Evolutionary conservation across 495 filamentous ascomycete species (phyloP), one percentile per base, ranked within the genome.

Genomic region (Penicillium argentinense): DNA sequence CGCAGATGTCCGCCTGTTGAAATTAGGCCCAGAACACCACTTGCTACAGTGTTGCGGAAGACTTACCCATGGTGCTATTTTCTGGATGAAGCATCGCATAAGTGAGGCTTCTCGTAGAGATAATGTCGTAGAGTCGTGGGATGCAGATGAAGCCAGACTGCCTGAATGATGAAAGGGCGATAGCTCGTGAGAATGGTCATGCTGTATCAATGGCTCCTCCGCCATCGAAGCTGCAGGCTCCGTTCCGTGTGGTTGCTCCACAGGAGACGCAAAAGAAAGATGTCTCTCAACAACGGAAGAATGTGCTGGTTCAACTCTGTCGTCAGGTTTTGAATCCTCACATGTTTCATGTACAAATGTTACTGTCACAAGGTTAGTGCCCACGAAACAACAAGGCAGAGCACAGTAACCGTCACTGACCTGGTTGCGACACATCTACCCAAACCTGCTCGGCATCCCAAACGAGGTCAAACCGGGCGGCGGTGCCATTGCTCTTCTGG

Each of bases 371-470:
- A 24, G 17, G n/a, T 24, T 34, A 44, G 18, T 5, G 5, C 19
- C 6, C 30, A 8, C 1, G 25, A 9, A 23, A 22, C 32, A n/a
- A 18, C 6, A 9, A 36, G 18, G 5, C 11, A 11, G n/a, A 4
- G 21, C 21, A 26, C 11, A 5, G 5, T 22, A 18, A 21, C 18
- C 18, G n/a, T 22, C 2, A 19, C 59, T 23, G 60, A 72, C 68
- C 53, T 3, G 57, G 59, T 9, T 47, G 54, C 19, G 62, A 58
- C 7, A 68, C 51, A 24, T 61, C 53, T 17, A 69, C 62, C 66
- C 68, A 69, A 4, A 58, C 53, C 34, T 69, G 68, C n/a, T 47
- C 50, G 9, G 56, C 21, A 51, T 62, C 60, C 66, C 68, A 72
- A 9, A 49, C 61, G 9, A 72, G 28, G 24, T 68, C 64, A n/a